A percentile compares a stretch with the other conserved stretches of the same genome.
Conservation (phyloP, 257 asterid species). For the Apocynum venetum region DNA sequence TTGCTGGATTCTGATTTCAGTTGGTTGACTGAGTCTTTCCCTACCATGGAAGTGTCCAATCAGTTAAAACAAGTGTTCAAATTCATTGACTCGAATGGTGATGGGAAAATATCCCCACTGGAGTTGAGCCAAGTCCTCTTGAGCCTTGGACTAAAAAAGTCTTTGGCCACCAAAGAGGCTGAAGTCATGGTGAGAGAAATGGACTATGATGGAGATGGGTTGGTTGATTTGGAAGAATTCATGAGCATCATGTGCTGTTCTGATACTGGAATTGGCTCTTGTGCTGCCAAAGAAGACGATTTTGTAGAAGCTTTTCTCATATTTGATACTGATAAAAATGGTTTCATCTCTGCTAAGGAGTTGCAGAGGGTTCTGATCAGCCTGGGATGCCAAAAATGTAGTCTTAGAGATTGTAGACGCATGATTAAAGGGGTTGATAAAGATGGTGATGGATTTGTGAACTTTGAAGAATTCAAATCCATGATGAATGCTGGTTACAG, state of each 20-base stretch:
- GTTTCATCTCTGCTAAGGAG: slow-evolving; percentile 56
- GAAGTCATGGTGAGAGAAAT: slow-evolving; percentile 53
- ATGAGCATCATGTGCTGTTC: slow-evolving; percentile 36
- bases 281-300: slow-evolving; percentile 32
- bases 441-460: slow-evolving; percentile 70
- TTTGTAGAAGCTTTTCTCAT: slow-evolving; percentile 45
- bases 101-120: slow-evolving; percentile 52
- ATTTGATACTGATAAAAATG: slow-evolving; percentile 55
- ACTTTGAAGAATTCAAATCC: slow-evolving; percentile 52
- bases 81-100: slow-evolving; percentile 59
- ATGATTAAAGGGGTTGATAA: slow-evolving; percentile 65
- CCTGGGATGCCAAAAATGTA: slow-evolving; percentile 46
- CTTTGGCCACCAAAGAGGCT: slow-evolving; percentile 44
- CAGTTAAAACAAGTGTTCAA: slow-evolving; percentile 56
- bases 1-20: slow-evolving; percentile 22
- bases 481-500: slow-evolving; percentile 53
- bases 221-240: slow-evolving; percentile 58
- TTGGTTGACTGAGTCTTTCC: slow-evolving; percentile 32
- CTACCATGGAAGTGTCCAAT: slow-evolving; percentile 40
- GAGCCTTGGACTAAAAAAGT: slow-evolving; percentile 37
- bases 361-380: slow-evolving; percentile 47
- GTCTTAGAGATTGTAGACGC: slow-evolving; percentile 38
- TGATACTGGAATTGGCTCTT: slow-evolving; percentile 11
- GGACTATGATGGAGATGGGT: slow-evolving; percentile 70
- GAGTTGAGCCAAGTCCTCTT: slow-evolving; percentile 44